A percentile compares a stretch with the other conserved stretches of the same genome.
Conservation (phyloP, 495 filamentous ascomycete genomes). For the Bombardia bombarda region DNA sequence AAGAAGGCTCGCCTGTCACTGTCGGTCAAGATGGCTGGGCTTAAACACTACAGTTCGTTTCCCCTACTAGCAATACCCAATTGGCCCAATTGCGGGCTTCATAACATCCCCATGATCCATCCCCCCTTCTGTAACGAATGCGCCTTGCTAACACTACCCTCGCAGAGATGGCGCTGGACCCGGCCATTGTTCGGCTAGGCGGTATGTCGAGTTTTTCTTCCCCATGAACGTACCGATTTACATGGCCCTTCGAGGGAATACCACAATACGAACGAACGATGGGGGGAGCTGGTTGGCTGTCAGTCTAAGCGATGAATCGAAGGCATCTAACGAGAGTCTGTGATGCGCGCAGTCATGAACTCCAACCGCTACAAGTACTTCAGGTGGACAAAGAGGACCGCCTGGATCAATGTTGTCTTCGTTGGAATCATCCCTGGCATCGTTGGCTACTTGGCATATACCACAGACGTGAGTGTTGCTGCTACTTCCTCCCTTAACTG, state of each 20-base stretch:
- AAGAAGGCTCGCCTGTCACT: slow-evolving; percentile 3
- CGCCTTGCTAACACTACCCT: slow-evolving; percentile 12
- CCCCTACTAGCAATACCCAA: not conserved
- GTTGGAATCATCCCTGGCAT: slow-evolving; percentile 59
- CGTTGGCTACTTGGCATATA: slow-evolving; percentile 62
- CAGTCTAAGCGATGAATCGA: not conserved
- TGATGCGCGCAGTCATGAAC: slow-evolving; percentile 59
- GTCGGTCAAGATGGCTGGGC: slow-evolving; percentile 12
- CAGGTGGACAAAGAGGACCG: slow-evolving; percentile 79
- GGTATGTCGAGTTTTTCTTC: slow-evolving; percentile 44
- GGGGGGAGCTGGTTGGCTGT: not conserved
- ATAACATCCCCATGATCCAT: not conserved
- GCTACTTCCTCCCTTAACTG: not conserved
- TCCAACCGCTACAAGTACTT: slow-evolving; percentile 90
- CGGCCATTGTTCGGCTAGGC: slow-evolving; percentile 67
- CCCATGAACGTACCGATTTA: not conserved
- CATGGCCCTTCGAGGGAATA: not conserved
- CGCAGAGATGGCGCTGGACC: slow-evolving; percentile 59
- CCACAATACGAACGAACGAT: no score
- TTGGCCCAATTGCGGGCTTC: not conserved
- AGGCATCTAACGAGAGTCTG: slow-evolving; percentile 16
- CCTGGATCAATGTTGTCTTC: slow-evolving; percentile 68
- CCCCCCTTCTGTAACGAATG: not conserved
- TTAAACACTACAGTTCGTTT: slow-evolving; percentile 35
- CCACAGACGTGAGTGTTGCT: slow-evolving; percentile 64